Percentiles rank a stretch among this genome's conserved stretches.
phyloP scores from a whole-genome alignment of 1,284 basidiomycete species.

The Cutaneotrichosporon cutaneum region DNA sequence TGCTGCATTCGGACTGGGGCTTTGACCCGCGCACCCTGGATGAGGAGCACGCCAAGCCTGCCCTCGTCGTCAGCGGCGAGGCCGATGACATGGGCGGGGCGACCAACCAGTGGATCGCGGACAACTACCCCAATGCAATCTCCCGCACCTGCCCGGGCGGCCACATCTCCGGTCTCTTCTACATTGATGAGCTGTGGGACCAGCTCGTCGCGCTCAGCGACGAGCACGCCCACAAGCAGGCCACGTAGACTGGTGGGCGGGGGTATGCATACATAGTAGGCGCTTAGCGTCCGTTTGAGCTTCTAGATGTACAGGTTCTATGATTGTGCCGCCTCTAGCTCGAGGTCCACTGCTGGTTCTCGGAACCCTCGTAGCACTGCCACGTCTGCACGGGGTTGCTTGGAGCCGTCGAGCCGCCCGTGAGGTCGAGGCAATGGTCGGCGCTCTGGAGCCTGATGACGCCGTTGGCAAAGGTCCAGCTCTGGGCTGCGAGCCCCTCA shows the following conservation, averaged over 20 bases:
- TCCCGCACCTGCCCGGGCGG: constrained; percentile 56
- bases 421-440: constrained; percentile 33
- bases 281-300: not conserved
- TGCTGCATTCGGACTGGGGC: constrained; percentile 61
- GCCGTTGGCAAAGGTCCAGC: constrained; percentile 24
- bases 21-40: constrained; percentile 56
- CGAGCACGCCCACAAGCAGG: not conserved
- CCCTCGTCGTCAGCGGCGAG: constrained; percentile 55
- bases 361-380: constrained; percentile 23
- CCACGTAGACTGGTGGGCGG: no score
- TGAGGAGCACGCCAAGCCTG: constrained; percentile 56
- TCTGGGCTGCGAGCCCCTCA: constrained; percentile 25
- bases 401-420: constrained; percentile 14
- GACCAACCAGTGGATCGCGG: constrained; percentile 58
- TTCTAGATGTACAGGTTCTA: not conserved
- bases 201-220: constrained; percentile 8
- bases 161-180: constrained; percentile 56
- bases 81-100: constrained; percentile 54
- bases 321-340: no score
- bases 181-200: constrained; percentile 55
- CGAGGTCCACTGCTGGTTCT: constrained; percentile 25
- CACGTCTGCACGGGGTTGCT: constrained; percentile 31
- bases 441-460: constrained; percentile 23
- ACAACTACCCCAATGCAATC: constrained; percentile 54
- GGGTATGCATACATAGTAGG: not conserved